phyloP scores from a whole-genome alignment of 2,329 filamentous ascomycete species.

The Metarhizium robertsii region DNA sequence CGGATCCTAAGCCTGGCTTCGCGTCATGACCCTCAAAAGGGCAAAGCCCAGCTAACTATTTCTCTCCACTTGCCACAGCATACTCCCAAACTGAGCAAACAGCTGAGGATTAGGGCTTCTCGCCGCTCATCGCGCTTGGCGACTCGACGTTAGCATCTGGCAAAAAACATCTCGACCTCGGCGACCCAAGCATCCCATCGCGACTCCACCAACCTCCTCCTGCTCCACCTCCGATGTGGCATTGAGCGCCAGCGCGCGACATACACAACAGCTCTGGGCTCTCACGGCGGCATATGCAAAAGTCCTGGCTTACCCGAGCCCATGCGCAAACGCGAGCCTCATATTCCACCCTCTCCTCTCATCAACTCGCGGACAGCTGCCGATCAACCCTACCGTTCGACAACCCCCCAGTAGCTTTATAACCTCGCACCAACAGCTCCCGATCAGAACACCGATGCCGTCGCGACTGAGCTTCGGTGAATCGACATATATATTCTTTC shows the following conservation, averaged over 20 bases:
- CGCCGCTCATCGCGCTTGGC: background rate
- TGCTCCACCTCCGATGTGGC: conserved; percentile 18
- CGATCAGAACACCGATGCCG: conserved; percentile 16
- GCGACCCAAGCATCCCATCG: conserved; percentile 2
- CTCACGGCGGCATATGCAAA: conserved; percentile 12
- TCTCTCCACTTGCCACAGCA: conserved; percentile 3
- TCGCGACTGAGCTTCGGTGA: conserved; percentile 8
- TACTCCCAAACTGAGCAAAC: background rate
- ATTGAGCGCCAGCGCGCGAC: conserved; percentile 12
- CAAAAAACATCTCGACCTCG: background rate
- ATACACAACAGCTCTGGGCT: conserved; percentile 5
- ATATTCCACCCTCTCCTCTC: conserved; percentile 20
- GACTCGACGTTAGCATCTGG: background rate
- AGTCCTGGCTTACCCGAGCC: conserved; percentile 15
- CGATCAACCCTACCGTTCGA: conserved; percentile 10
- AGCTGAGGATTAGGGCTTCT: background rate
- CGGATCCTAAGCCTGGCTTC: conserved; percentile 4
- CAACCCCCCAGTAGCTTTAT: conserved; percentile 4
- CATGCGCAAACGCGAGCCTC: conserved; percentile 31
- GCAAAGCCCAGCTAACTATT: conserved; percentile 2
- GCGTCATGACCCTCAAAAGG: conserved; percentile 3
- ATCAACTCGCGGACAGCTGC: conserved; percentile 22
- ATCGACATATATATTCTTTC: conserved; percentile 4
- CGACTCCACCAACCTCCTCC: conserved; percentile 5
- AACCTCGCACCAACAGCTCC: background rate